These are phyloP conservation scores for Hypsizygus marmoreus DNA, from an alignment of 768 basidiomycete genomes.

Conservation along the genomic window DNA sequence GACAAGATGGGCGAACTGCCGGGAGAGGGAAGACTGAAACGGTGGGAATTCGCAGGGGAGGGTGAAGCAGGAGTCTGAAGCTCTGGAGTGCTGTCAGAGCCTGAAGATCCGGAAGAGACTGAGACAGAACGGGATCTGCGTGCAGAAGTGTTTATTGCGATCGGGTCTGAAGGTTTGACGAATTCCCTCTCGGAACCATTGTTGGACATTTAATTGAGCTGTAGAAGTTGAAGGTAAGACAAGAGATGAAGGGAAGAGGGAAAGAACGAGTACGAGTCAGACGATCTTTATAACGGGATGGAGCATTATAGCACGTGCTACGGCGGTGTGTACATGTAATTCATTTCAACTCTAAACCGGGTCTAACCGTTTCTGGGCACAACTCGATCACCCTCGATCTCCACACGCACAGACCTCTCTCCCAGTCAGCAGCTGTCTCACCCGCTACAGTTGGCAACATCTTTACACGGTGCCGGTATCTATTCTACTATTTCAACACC, in stretches of 20 bases:
- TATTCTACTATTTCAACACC: not conserved
- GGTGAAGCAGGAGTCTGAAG: constrained; percentile 53
- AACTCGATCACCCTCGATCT: not conserved
- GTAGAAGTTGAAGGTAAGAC: constrained; percentile 19
- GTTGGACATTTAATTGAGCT: constrained; percentile 19
- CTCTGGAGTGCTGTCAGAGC: constrained; percentile 54
- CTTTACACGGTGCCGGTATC: not conserved
- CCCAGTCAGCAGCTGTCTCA: constrained; percentile 14
- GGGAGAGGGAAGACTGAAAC: constrained; percentile 52
- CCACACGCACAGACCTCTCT: constrained; percentile 9
- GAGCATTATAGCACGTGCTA: constrained; percentile 13
- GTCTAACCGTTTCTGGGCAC: not conserved
- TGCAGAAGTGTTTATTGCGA: constrained; percentile 49
- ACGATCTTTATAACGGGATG: constrained; percentile 22
- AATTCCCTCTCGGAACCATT: constrained; percentile 28
- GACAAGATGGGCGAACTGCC: constrained; percentile 71
- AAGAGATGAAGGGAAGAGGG: constrained; percentile 18
- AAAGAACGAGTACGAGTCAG: constrained; percentile 9
- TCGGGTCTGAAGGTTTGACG: constrained; percentile 61
- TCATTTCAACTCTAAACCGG: constrained; percentile 5
- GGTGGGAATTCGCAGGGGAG: constrained; percentile 40
- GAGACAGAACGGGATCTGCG: constrained; percentile 63
- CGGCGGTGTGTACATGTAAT: constrained; percentile 18
- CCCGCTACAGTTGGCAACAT: constrained; percentile 6
- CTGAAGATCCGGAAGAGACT: constrained; percentile 60